These are phyloP conservation scores for Cryptosporidium sp. DNA, from an alignment of 169 alveolate genomes.

Conservation along the genomic window DNA sequence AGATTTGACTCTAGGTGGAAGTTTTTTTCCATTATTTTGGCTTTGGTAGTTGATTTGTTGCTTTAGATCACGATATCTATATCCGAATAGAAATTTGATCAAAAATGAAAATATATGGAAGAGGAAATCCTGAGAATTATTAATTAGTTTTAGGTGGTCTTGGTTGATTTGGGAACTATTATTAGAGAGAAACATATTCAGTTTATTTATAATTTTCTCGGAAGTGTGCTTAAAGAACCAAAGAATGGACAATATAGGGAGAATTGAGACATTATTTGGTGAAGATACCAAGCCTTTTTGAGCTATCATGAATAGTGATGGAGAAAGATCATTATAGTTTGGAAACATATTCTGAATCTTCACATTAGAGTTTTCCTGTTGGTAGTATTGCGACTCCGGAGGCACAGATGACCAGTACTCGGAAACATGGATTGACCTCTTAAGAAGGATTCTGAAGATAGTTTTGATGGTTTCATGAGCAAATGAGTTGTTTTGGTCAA, in stretches of 20 bases:
- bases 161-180: not conserved
- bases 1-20: slow-evolving; percentile 56
- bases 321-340: slow-evolving; percentile 8
- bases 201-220: not conserved
- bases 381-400: slow-evolving; percentile 22
- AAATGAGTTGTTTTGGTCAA: not conserved
- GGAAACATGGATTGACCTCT: slow-evolving; percentile 6
- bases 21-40: not conserved
- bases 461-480: not conserved
- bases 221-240: slow-evolving; percentile 7
- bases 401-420: slow-evolving; percentile 20
- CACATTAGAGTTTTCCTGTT: not conserved
- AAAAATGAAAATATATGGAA: slow-evolving; percentile 23
- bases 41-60: slow-evolving; percentile 5
- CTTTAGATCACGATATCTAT: not conserved
- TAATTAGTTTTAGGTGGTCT: not conserved
- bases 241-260: slow-evolving; percentile 35
- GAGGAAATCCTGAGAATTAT: slow-evolving; percentile 4
- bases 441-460: not conserved
- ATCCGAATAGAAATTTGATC: slow-evolving; percentile 39
- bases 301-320: slow-evolving; percentile 40
- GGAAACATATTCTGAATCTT: slow-evolving; percentile 20
- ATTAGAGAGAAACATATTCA: not conserved
- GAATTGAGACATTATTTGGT: slow-evolving; percentile 18
- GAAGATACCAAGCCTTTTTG: not conserved